A percentile compares a stretch with the other conserved stretches of the same genome.
Evolutionary conservation across 1,284 basidiomycete genomes (phyloP).

Genomic region (Anthracocystis walkeri): DNA sequence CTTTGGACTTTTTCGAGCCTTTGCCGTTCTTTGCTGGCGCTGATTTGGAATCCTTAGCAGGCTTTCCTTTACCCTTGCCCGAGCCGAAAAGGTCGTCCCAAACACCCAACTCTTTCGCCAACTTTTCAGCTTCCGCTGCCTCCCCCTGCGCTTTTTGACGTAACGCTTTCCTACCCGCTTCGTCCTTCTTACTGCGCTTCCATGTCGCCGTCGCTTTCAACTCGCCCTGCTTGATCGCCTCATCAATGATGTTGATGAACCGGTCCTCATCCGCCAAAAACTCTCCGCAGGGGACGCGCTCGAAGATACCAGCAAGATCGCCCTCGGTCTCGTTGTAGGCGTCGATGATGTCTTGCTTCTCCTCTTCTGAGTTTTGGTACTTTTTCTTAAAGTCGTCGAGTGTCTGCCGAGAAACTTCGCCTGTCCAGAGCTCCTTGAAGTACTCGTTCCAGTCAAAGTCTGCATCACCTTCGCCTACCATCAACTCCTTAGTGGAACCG

Average conservation of each 20-base stretch:
- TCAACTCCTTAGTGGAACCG: conserved; percentile 63
- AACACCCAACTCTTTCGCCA: conserved; percentile 65
- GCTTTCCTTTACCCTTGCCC: conserved; percentile 39
- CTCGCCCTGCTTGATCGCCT: conserved; percentile 50
- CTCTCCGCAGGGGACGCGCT: conserved; percentile 63
- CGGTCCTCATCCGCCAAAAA: conserved; percentile 59
- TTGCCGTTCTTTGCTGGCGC: conserved; percentile 15
- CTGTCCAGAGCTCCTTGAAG: conserved; percentile 67
- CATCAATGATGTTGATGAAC: conserved; percentile 56
- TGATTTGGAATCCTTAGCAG: conserved; percentile 15
- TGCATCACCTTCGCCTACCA: conserved; percentile 60
- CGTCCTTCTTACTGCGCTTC: conserved; percentile 44
- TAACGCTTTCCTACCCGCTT: conserved; percentile 46
- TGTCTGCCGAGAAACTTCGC: conserved; percentile 61
- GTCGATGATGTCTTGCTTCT: conserved; percentile 59
- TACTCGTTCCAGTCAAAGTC: conserved; percentile 70
- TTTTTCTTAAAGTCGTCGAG: conserved; percentile 63
- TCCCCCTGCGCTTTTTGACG: conserved; percentile 54
- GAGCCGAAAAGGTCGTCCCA: conserved; percentile 67
- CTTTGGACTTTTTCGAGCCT: conserved; percentile 30
- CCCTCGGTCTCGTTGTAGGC: conserved; percentile 61
- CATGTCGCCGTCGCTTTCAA: conserved; percentile 40
- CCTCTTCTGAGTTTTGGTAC: conserved; percentile 66
- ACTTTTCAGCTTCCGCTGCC: conserved; percentile 59
- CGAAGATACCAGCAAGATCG: conserved; percentile 56